Base-by-base conservation (phyloP, 2,329 filamentous ascomycete genomes). In the Verruconis gallopava region DNA sequence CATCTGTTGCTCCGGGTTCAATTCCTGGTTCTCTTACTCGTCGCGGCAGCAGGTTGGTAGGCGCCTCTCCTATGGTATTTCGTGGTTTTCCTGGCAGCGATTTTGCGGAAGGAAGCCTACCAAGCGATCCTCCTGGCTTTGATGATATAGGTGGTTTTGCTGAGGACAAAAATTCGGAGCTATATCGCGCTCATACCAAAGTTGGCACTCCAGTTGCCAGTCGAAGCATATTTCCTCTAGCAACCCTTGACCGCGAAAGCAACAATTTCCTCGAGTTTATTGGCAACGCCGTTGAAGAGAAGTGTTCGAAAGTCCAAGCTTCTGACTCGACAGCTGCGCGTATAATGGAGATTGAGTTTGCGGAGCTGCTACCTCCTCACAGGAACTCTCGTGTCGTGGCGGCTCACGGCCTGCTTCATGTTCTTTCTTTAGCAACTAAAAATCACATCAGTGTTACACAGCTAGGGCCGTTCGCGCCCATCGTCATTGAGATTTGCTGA, bases 181-280 rank as follows among this genome's bases (percentile, higher is more conserved):
- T 60, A 3, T 54, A 59, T 38, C 53, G 56, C 15, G 57, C 62
- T 4, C 63, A 58, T 13, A 63, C 64, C 12, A 53, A 51, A 13
- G 65, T 69, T 18, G 67, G 69, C 46, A 71, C 67, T 2, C 69
- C 72, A 52, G 66, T 61, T 3, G 65, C 66, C 2, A 59, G 51
- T 4, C 53, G 62, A 15, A 59, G 60, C n/a, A 66, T 69, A 48
- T 68, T 71, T 63, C 54, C 72, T 25, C 60, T 61, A 4, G 62
- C 68, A 5, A 66, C 63, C 2, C 62, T 82, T 2, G 73, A 78
- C 48, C 60, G 63, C 9, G 76, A 81, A 50, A 70, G 68, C 41
- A 56, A 63, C 17, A 81, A 82, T 51, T 82, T 82, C 55, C 63
- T 79, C 11, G 64, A 67, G 0, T 82, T 77, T 50, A 60, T 82